Evolutionary conservation across 2,329 filamentous ascomycete species (phyloP).

Genomic region (Biscogniauxia sp.): DNA sequence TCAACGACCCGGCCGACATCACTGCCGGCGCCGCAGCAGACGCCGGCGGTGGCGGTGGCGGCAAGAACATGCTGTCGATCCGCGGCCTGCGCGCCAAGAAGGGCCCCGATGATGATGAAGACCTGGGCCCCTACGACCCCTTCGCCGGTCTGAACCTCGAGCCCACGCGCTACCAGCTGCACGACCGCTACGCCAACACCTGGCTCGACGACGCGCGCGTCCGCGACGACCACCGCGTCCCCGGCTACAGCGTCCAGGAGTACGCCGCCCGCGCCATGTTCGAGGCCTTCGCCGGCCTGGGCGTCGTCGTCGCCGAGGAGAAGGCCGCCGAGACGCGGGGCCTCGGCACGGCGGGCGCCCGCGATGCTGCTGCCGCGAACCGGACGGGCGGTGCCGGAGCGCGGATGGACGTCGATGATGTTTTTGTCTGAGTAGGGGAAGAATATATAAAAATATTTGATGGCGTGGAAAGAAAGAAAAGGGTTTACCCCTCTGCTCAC

Average conservation of each 20-base stretch:
- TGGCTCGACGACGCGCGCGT: constrained; percentile 67
- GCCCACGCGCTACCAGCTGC: constrained; percentile 67
- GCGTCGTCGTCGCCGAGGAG: constrained; percentile 83
- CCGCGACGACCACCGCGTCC: constrained; percentile 66
- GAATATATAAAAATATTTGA: no score
- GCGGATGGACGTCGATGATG: constrained; percentile 50
- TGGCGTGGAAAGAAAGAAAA: no score
- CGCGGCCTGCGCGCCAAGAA: constrained; percentile 71
- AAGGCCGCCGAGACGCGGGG: constrained; percentile 41
- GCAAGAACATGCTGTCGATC: constrained; percentile 55
- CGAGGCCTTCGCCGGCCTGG: constrained; percentile 86
- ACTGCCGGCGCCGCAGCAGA: constrained; percentile 31
- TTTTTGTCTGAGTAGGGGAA: constrained; percentile 29
- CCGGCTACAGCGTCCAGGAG: constrained; percentile 79
- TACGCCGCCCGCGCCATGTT: constrained; percentile 80
- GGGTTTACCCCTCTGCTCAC: no score
- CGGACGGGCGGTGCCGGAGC: constrained; percentile 26
- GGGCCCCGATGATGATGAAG: constrained; percentile 50
- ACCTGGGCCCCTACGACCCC: constrained; percentile 79
- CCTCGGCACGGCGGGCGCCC: constrained; percentile 32
- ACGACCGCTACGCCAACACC: constrained; percentile 67
- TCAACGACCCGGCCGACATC: constrained; percentile 30
- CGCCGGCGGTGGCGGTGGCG: constrained; percentile 16
- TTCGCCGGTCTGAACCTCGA: constrained; percentile 70
- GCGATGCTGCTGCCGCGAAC: constrained; percentile 36